Evolutionary conservation across 129 eudicot genomes (phyloP), one percentile per base, ranked within the genome.

Genomic region (Calendula officinalis): DNA sequence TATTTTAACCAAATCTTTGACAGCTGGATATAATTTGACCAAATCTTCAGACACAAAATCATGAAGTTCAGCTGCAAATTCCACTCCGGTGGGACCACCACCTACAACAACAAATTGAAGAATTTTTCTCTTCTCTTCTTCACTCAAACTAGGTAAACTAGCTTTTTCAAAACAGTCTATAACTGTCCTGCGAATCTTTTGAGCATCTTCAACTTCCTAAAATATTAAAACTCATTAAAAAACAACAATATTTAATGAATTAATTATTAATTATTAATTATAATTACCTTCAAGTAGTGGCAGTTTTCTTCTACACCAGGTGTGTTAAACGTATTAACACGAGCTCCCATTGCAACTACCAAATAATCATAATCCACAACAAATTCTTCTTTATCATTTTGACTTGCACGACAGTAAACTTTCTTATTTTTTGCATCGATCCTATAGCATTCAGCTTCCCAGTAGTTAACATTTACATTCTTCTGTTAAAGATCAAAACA

Each of bases 171-270:
- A 89, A 75, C 97, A 85, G 64, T 89, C 90, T 57, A 89, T 74
- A 42, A 89, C 82, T 7, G 75, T 86, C 78, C 85, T 78, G 3
- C 95, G 87, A 40, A 89, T 89, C 82, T 69, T 89, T 56, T 89
- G 90, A 76, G 97, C 97, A 78, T 89, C 97, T 71, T 89, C 97
- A 40, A 89, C 83, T 85, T 89, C 97, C 97, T 89, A 78, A 75
- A 85, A 33, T 34, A 22, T 22, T 22, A 2, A 2, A 22, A 22
- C 30, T 22, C 30, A 2, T 22, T 22, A 22, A 22, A 22, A 22
- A 22, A 22, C 30, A 22, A 22, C 30, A 22, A 22, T 22, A 22
- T 22, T 22, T 22, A 22, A 22, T 22, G 1, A 22, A 22, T 22
- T 22, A 22, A 22, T n/a, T n/a, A n/a, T n/a, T n/a, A n/a, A 22